Conservation (phyloP, 345 rosid genomes). For the Dipteronia sinensis region DNA sequence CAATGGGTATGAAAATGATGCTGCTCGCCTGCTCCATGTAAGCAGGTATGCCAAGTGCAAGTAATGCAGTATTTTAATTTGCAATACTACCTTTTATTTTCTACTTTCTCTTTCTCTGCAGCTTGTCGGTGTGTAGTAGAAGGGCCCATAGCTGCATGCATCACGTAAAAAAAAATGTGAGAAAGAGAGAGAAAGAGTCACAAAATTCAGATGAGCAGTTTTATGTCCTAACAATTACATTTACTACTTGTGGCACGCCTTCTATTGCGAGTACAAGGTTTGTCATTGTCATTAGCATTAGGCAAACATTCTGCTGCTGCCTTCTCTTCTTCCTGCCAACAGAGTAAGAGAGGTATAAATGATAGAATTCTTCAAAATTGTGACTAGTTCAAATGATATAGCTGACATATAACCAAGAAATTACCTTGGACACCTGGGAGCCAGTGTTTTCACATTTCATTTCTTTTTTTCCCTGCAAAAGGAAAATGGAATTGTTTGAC, state of each 20-base stretch:
- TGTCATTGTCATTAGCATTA: constrained; percentile 26
- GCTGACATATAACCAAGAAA: not conserved
- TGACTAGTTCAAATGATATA: not conserved
- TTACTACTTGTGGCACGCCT: constrained; percentile 46
- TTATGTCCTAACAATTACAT: constrained; percentile 35
- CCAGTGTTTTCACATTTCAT: constrained; percentile 10
- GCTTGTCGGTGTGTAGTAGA: constrained; percentile 33
- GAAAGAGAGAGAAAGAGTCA: not conserved
- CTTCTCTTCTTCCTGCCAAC: constrained; percentile 34
- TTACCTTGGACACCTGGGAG: constrained; percentile 21
- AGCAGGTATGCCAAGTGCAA: not conserved
- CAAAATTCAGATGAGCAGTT: constrained; percentile 7
- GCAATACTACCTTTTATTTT: constrained; percentile 55
- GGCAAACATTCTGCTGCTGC: constrained; percentile 17
- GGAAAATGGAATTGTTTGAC: not conserved
- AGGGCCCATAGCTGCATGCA: constrained; percentile 57
- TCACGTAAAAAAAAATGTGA: not conserved
- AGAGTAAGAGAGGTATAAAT: not conserved
- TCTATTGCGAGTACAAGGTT: constrained; percentile 31
- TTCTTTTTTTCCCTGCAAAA: constrained; percentile 30
- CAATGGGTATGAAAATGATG: not conserved
- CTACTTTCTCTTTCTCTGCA: constrained; percentile 49
- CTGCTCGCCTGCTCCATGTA: not conserved
- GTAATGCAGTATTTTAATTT: not conserved
- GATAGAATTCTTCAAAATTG: not conserved